Conservation (phyloP, 2,329 filamentous ascomycete genomes). For the Calonectria naviculata region DNA sequence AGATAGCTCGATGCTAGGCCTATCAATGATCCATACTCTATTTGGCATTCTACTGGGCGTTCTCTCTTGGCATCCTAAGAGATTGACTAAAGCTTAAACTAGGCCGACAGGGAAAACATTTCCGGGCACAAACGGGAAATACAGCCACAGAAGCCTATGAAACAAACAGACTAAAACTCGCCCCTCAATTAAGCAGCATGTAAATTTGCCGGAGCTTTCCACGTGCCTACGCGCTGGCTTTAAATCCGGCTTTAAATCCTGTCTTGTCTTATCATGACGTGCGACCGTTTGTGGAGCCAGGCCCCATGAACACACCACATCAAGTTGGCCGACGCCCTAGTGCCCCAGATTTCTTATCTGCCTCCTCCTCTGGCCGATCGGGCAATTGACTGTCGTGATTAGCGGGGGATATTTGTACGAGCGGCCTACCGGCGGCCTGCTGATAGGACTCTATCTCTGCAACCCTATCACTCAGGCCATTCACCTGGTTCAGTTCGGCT, state of each 20-base stretch:
- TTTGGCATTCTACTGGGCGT: neutral
- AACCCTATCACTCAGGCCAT: neutral
- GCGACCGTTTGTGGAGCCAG: neutral
- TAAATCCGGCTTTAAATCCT: neutral
- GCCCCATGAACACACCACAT: neutral
- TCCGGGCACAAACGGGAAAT: neutral
- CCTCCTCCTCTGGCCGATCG: neutral
- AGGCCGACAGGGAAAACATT: neutral
- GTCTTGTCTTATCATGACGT: neutral
- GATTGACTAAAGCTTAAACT: neutral
- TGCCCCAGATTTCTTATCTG: slow-evolving; percentile 5
- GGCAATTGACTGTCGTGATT: neutral
- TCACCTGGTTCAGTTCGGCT: neutral
- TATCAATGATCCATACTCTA: neutral
- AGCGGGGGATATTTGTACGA: slow-evolving; percentile 1
- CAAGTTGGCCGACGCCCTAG: neutral
- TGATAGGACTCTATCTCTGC: neutral
- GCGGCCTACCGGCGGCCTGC: neutral
- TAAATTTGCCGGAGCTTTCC: neutral
- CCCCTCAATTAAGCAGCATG: neutral
- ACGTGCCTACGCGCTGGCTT: neutral
- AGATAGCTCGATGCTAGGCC: neutral
- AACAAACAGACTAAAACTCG: neutral
- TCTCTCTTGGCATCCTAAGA: neutral
- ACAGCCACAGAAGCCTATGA: neutral